Evolutionary conservation across 1,284 basidiomycete genomes (phyloP), one percentile per base, ranked within the genome.

Genomic region (Ceratobasidium sp.): DNA sequence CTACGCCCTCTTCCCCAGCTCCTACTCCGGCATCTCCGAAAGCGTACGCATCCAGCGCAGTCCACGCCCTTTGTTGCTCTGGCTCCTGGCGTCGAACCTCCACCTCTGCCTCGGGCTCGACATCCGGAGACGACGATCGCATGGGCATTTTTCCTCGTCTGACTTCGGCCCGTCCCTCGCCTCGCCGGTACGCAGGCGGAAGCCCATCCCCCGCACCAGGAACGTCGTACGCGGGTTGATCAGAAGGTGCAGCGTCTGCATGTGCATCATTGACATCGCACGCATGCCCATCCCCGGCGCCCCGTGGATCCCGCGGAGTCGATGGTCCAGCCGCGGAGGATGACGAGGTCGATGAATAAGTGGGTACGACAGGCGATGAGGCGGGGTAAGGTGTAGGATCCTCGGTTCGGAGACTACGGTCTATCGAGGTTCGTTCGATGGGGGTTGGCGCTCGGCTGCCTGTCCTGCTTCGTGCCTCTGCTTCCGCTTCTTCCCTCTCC

Each of bases 141-240:
- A 45, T 45, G n/a, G 60, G 60, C 49, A 50, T 50, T n/a, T 64
- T 64, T 20, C 60, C 60, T 38, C 60, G 47, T 47, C 34, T 20
- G 17, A 64, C 50, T 49, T 65, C 49, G 15, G 47, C 45, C 45
- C 45, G 45, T 13, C 56, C 56, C 22, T 50, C 58, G n/a, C 58
- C 58, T 13, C 58, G 27, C 20, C 43, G 43, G 40, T 65, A 65
- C 25, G 62, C 62, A 25, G 62, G 62, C 22, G 62, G 62, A 31
- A 65, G 50, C 15, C 62, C 62, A 32, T 25, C 49, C 17, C 62
- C 62, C 10, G 45, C 10, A 20, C 45, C 45, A 6, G 45, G 45
- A 32, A 43, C 50, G 25, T 65, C 62, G 22, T 65, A 65, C 29
- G 62, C 62, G 25, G 62, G 62, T 20, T 65, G 49, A n/a, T 65